Conservation (phyloP, 192 early-diverging fungal species). For the Entomortierella chlamydospora region DNA sequence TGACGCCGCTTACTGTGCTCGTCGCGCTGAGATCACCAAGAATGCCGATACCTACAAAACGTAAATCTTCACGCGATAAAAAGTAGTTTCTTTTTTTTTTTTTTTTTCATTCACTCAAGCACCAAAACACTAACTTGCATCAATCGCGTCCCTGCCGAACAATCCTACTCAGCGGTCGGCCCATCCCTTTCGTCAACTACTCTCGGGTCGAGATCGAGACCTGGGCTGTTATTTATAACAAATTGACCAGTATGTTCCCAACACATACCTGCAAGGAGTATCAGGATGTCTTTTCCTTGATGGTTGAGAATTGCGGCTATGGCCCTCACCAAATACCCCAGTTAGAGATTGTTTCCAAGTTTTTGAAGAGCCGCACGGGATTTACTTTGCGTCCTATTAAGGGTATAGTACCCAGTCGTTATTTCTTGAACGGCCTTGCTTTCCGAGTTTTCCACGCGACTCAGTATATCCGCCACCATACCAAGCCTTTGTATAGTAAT, state of each 20-base stretch:
- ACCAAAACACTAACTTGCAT: no score
- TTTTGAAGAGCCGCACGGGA: slow-evolving; percentile 94
- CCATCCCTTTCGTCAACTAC: slow-evolving; percentile 86
- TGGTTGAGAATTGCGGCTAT: slow-evolving; percentile 93
- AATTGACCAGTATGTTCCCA: slow-evolving; percentile 80
- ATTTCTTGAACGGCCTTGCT: slow-evolving; percentile 96
- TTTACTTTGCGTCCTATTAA: slow-evolving; percentile 95
- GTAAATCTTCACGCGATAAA: no score
- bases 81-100: no score
- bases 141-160: background rate
- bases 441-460: slow-evolving; percentile 98
- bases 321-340: slow-evolving; percentile 89
- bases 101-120: background rate
- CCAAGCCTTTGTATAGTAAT: slow-evolving; percentile 90
- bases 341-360: slow-evolving; percentile 87
- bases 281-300: slow-evolving; percentile 87
- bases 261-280: slow-evolving; percentile 94
- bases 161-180: slow-evolving; percentile 66
- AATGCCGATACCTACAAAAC: slow-evolving; percentile 82
- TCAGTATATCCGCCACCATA: slow-evolving; percentile 97
- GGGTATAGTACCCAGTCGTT: slow-evolving; percentile 90
- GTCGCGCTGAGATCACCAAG: slow-evolving; percentile 85
- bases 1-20: slow-evolving; percentile 86
- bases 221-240: slow-evolving; percentile 85
- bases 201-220: slow-evolving; percentile 84